Evolutionary conservation across 306 rosid species (phyloP), one percentile per base, ranked within the genome.

Genomic region (Alnus rubra): DNA sequence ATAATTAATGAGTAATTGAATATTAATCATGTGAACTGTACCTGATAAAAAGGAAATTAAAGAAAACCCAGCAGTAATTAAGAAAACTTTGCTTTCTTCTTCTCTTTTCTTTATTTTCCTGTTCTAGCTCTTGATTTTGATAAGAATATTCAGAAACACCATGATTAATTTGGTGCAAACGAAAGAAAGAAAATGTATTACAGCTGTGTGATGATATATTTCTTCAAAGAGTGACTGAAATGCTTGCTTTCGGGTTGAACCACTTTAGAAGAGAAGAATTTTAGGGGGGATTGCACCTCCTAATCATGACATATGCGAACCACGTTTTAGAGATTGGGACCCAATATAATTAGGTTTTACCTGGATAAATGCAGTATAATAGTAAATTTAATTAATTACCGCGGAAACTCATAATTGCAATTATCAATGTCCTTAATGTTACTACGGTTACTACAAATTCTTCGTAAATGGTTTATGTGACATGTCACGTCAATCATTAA

Each of bases 121-220:
- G 37, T 33, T 33, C 78, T 51, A 39, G 37, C 48, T 73, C 35
- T 52, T 64, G 47, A 13, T 10, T 54, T 59, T 39, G 64, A 28
- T 16, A 69, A 69, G 71, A 75, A 48, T 14, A 60, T 59, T 75
- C 64, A 75, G 79, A 44, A 75, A 75, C 58, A 55, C 71, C 58
- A 60, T 75, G 59, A 75, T 23, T 23, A 23, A 23, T 74, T 74
- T 80, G 71, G 45, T 54, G 71, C 75, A 18, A n/a, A 68, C 18
- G 13, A 58, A 74, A 42, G 54, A 74, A 5, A 42, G 42, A 3
- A 10, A 73, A 73, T 59, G 35, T 53, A 3, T 74, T 80, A 67
- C 75, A 80, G 79, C 79, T 68, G 79, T 69, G 30, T 18, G 71
- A 56, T 39, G 15, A 33, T 33, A 33, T 33, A 23, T 50, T 74